phyloP scores from a whole-genome alignment of 2,329 filamentous ascomycete species.

The Aureobasidium sp. region DNA sequence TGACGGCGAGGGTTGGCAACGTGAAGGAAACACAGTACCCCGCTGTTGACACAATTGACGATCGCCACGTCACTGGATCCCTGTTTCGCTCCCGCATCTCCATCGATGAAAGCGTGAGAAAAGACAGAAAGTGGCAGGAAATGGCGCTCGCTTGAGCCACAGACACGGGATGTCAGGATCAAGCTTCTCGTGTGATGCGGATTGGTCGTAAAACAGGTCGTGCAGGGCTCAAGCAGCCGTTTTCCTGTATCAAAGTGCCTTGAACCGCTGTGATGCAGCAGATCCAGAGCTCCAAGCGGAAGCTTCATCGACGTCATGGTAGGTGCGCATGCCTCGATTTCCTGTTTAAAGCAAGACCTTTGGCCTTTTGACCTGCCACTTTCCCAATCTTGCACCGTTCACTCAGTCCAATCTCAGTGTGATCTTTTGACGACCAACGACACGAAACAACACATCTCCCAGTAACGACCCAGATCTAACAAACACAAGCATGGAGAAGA shows the following conservation, averaged over 20 bases:
- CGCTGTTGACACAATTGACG: not conserved
- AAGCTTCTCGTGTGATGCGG: not conserved
- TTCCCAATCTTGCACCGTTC: not conserved
- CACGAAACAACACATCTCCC: not conserved
- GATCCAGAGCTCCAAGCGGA: not conserved
- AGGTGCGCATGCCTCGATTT: not conserved
- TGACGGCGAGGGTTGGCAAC: not conserved
- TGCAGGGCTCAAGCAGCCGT: not conserved
- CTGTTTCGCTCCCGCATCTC: not conserved
- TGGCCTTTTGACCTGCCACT: not conserved
- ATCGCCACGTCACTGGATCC: constrained; percentile 1
- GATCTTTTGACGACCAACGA: not conserved
- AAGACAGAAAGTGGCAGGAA: not conserved
- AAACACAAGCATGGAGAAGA: constrained; percentile 30
- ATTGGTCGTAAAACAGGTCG: not conserved
- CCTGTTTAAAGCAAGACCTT: not conserved
- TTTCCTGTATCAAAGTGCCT: not conserved
- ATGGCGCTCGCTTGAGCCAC: not conserved
- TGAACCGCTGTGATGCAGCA: not conserved
- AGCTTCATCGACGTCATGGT: not conserved
- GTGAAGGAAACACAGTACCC: not conserved
- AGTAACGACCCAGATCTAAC: not conserved
- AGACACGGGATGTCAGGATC: not conserved
- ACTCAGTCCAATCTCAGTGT: not conserved
- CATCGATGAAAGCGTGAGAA: not conserved